A percentile compares a stretch with the other conserved stretches of the same genome.
Conservation (phyloP, 495 filamentous ascomycete genomes). For the Wilcoxina mikolae region DNA sequence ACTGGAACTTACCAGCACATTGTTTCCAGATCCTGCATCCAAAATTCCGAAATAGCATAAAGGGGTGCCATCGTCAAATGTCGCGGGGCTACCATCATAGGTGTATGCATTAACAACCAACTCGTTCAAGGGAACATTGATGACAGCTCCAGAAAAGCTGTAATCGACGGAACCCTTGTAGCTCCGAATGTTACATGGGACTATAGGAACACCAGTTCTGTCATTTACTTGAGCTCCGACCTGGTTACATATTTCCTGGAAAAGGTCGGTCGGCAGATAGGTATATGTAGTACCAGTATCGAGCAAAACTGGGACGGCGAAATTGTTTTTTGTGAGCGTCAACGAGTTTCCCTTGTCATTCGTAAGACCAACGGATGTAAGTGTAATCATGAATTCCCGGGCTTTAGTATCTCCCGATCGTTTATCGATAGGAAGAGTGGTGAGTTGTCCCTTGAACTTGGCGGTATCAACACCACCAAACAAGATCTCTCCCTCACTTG, state of each 20-base stretch:
- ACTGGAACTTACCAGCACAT: constrained; percentile 43
- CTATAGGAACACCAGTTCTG: constrained; percentile 45
- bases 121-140: constrained; percentile 60
- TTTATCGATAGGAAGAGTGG: constrained; percentile 60
- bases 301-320: constrained; percentile 57
- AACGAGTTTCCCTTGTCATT: constrained; percentile 27
- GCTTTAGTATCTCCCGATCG: constrained; percentile 40
- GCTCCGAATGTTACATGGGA: constrained; percentile 55
- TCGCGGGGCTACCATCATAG: constrained; percentile 35
- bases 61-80: constrained; percentile 45
- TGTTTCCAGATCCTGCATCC: constrained; percentile 47
- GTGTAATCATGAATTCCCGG: constrained; percentile 60
- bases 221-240: constrained; percentile 44
- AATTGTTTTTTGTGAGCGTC: constrained; percentile 34
- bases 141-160: constrained; percentile 50
- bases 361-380: constrained; percentile 45
- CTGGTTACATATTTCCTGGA: constrained; percentile 45
- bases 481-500: constrained; percentile 63
- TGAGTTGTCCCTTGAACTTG: constrained; percentile 56
- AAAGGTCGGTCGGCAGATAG: constrained; percentile 64
- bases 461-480: constrained; percentile 84
- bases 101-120: constrained; percentile 53
- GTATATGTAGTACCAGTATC: constrained; percentile 87
- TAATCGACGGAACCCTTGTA: constrained; percentile 48
- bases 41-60: constrained; percentile 66